Evolutionary conservation across 495 filamentous ascomycete genomes (phyloP), one percentile per base, ranked within the genome.

Genomic region (Cudoniella acicularis): DNA sequence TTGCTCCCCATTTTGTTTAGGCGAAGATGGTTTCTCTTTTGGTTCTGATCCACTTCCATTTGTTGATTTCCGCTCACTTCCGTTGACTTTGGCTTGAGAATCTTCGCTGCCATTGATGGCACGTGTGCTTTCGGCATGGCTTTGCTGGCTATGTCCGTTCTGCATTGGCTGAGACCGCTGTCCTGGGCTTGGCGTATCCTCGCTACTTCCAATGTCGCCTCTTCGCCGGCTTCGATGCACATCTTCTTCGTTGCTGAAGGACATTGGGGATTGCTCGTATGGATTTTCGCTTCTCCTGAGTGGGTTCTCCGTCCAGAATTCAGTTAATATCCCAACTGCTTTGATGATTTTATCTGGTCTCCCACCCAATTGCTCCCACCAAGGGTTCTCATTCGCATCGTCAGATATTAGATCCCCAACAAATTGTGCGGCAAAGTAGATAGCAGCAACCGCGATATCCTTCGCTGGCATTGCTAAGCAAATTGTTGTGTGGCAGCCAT

Each of bases 371-470:
- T 83, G 69, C 63, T 88, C 82, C 94, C 94, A 98, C 94, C 94
- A 98, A 1, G 91, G 78, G 61, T 83, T 79, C n/a, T 87, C 90
- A 42, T 81, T 68, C 23, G 76, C 70, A 56, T 90, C 80, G 67
- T 96, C 92, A 26, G 85, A 82, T 56, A 98, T 88, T 10, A 76
- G 79, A 6, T 90, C 79, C 20, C 81, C 75, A 43, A 80, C 87
- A 49, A 90, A 83, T 23, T 83, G 81, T 17, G 88, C 84, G 17
- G 89, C 89, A 52, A 89, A 92, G 71, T 95, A 97, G 41, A 98
- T 82, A 11, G 92, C 86, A 13, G 87, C 87, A 41, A 92, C 87
- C 40, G 92, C 90, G 53, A 98, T 89, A 17, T 88, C 88, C 40
- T 85, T 83, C 23, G 89, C 79, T 1, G 83, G 79, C 69, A 90